phyloP scores from a whole-genome alignment of 805 yeast species.

The Geotrichum ghanense region DNA sequence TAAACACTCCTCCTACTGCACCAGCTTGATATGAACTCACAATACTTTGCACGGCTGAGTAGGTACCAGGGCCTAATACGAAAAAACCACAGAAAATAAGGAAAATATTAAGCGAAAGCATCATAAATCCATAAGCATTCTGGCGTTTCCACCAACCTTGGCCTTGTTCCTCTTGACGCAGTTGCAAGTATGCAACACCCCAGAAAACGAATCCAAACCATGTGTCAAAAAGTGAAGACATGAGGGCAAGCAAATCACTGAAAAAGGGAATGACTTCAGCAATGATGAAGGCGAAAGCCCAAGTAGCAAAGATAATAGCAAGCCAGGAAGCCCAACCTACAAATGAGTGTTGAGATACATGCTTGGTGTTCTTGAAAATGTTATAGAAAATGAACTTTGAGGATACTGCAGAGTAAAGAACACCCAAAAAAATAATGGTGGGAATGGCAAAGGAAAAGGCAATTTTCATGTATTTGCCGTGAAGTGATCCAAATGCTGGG shows the following conservation, averaged over 20 bases:
- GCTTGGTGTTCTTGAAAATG: conserved; percentile 33
- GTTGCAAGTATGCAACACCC: conserved; percentile 44
- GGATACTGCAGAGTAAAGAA: conserved; percentile 43
- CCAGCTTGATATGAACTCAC: conserved; percentile 38
- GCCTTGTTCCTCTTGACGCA: conserved; percentile 28
- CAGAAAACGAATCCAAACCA: conserved; percentile 58
- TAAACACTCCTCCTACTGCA: conserved; percentile 40
- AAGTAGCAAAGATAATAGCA: conserved; percentile 31
- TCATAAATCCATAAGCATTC: conserved; percentile 26
- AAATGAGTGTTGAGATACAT: conserved; percentile 36
- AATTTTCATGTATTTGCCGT: conserved; percentile 36
- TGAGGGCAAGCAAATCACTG: conserved; percentile 42
- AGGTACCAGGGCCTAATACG: conserved; percentile 49
- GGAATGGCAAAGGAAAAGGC: conserved; percentile 54
- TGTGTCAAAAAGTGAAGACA: conserved; percentile 53
- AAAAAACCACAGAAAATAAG: conserved; percentile 40
- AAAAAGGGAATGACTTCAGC: conserved; percentile 60
- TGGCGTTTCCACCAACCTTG: conserved; percentile 25
- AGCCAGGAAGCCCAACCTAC: conserved; percentile 46
- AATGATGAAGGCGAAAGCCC: conserved; percentile 45
- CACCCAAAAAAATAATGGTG: conserved; percentile 44
- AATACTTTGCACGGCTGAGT: conserved; percentile 44
- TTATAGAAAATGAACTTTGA: conserved; percentile 40
- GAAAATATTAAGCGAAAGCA: conserved; percentile 27
- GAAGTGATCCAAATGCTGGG: conserved; percentile 47